Evolutionary conservation across 306 rosid genomes (phyloP).

Genomic region (Prunus padus): DNA sequence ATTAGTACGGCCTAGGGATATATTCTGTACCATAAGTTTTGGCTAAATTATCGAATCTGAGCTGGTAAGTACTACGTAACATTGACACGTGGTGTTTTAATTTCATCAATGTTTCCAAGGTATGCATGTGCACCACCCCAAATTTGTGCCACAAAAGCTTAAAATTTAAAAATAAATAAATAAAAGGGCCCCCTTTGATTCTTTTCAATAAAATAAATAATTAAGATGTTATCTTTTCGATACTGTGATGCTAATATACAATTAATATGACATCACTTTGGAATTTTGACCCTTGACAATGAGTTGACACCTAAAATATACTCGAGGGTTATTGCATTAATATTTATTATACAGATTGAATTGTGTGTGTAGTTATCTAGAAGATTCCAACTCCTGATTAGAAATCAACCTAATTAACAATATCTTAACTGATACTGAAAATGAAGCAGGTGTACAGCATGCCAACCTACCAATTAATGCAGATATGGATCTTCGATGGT

Average conservation of each 20-base stretch:
- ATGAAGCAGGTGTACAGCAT: background rate
- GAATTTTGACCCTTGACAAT: slow-evolving; percentile 1
- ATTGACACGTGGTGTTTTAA: slow-evolving; percentile 2
- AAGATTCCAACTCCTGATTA: background rate
- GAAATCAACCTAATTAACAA: background rate
- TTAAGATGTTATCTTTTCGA: background rate
- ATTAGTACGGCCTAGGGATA: slow-evolving; percentile 16
- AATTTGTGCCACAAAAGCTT: background rate
- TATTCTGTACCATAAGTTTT: slow-evolving; percentile 14
- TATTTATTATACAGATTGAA: background rate
- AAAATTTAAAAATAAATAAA: background rate
- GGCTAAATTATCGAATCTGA: slow-evolving; percentile 5
- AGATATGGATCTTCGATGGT: background rate
- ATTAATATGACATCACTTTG: background rate
- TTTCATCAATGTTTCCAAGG: background rate
- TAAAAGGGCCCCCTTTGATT: background rate
- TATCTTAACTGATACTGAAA: background rate
- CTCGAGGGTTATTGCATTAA: background rate
- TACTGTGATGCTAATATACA: background rate
- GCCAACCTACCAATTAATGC: slow-evolving; percentile 15
- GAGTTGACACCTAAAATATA: slow-evolving; percentile 18
- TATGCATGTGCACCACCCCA: slow-evolving; percentile 19
- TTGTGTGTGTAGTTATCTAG: background rate
- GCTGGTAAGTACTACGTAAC: background rate
- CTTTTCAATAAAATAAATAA: background rate